phyloP scores from a whole-genome alignment of 1,284 basidiomycete species.

The Leccinum subrobustum region DNA sequence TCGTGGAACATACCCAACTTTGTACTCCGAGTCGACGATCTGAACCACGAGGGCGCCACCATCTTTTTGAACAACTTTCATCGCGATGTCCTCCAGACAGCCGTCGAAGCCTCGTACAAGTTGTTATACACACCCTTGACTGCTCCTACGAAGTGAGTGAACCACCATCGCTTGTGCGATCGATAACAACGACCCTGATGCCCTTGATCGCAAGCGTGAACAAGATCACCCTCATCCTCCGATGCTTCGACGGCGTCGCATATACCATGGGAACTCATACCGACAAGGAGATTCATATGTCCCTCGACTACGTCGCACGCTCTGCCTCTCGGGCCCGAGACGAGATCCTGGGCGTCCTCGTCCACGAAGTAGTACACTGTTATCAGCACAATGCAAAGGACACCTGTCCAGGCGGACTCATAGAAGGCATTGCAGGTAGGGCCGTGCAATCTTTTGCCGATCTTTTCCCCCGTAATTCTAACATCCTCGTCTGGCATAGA shows the following conservation, averaged over 20 bases:
- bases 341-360: conserved; percentile 65
- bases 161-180: neutral
- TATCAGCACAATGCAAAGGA: conserved; percentile 64
- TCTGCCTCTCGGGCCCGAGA: conserved; percentile 45
- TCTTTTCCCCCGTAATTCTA: neutral
- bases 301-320: conserved; percentile 57
- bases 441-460: neutral
- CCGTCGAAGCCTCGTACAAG: conserved; percentile 52
- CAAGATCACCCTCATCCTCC: conserved; percentile 53
- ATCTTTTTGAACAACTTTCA: conserved; percentile 57
- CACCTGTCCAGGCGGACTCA: conserved; percentile 62
- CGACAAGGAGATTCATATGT: conserved; percentile 71
- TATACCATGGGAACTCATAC: conserved; percentile 54
- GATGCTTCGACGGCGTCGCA: conserved; percentile 66
- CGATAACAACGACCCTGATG: conserved; percentile 2
- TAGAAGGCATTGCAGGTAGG: conserved; percentile 73
- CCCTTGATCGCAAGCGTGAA: conserved; percentile 43
- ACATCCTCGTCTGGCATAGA: conserved; percentile 40
- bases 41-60: conserved; percentile 54
- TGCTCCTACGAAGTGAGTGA: conserved; percentile 54
- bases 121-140: conserved; percentile 60
- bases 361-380: conserved; percentile 72
- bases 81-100: conserved; percentile 45
- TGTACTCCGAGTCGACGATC: conserved; percentile 54
- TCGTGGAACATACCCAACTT: conserved; percentile 58